Percentiles rank a stretch among this genome's conserved stretches.
Conservation (phyloP, 495 filamentous ascomycete species). For the Astrocystis sublimbata region DNA sequence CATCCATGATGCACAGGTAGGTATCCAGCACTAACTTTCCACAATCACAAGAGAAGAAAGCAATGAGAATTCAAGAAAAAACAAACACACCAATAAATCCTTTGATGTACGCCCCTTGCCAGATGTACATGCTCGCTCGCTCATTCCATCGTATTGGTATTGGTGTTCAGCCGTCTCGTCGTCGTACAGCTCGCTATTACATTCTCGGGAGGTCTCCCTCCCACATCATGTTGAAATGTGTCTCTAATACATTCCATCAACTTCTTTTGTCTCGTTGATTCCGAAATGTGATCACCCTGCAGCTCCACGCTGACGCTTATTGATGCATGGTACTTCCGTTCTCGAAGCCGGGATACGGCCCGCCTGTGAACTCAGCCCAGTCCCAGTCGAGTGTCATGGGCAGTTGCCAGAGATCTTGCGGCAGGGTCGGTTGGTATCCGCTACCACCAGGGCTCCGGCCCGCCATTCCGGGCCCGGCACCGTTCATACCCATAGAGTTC, state of each 20-base stretch:
- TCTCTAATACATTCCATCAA: background rate
- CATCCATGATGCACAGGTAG: too few species aligned
- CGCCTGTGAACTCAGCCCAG: slow-evolving; percentile 84
- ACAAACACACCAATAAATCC: too few species aligned
- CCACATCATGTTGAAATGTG: background rate
- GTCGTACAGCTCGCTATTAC: background rate
- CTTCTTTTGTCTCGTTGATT: background rate
- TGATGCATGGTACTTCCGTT: slow-evolving; percentile 39
- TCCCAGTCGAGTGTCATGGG: slow-evolving; percentile 98
- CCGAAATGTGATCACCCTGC: background rate
- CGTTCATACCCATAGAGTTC: slow-evolving; percentile 29
- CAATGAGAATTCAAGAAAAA: too few species aligned
- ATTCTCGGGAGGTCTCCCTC: too few species aligned
- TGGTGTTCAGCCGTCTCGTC: background rate
- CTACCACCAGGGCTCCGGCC: background rate
- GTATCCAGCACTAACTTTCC: background rate
- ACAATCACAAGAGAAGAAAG: background rate
- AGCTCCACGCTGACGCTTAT: background rate
- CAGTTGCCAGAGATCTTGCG: slow-evolving; percentile 96
- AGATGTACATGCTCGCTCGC: background rate
- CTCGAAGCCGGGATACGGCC: slow-evolving; percentile 53
- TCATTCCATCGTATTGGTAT: background rate
- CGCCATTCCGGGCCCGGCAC: slow-evolving; percentile 17
- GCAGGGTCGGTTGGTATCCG: slow-evolving; percentile 84
- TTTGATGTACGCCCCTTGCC: background rate